phyloP scores from a whole-genome alignment of 2,329 filamentous ascomycete species.

The Exophiala sp. region DNA sequence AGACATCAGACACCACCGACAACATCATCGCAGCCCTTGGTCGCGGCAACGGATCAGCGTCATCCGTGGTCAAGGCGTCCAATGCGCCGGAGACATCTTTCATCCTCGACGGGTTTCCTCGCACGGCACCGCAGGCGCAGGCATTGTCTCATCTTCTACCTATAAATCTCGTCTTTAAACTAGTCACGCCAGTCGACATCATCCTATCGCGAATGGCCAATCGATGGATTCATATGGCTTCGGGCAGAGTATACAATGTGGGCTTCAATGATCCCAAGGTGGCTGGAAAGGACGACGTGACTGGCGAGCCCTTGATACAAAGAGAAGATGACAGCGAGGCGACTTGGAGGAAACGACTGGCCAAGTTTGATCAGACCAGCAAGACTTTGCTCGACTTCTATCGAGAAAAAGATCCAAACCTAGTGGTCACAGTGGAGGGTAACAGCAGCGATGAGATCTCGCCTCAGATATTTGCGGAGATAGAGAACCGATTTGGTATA shows the following conservation, averaged over 20 bases:
- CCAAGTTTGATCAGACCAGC: constrained; percentile 84
- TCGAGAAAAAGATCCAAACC: constrained; percentile 62
- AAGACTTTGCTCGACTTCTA: constrained; percentile 85
- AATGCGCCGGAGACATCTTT: constrained; percentile 80
- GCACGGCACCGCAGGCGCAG: constrained; percentile 74
- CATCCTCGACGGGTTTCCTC: constrained; percentile 92
- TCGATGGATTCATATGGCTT: constrained; percentile 89
- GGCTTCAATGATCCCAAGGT: constrained; percentile 84
- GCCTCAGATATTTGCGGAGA: constrained; percentile 79
- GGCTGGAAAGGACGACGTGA: constrained; percentile 79
- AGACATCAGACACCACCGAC: constrained; percentile 37
- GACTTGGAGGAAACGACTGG: constrained; percentile 75
- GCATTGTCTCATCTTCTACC: constrained; percentile 77
- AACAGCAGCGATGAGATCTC: constrained; percentile 92
- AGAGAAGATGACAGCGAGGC: constrained; percentile 82
- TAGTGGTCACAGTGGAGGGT: constrained; percentile 82
- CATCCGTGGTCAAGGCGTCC: constrained; percentile 34
- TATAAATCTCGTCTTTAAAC: constrained; percentile 89
- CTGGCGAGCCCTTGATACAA: constrained; percentile 79
- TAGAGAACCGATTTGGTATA: constrained; percentile 68
- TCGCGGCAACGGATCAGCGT: constrained; percentile 42
- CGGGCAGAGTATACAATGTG: constrained; percentile 91
- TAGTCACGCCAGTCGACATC: constrained; percentile 79
- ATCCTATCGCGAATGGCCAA: constrained; percentile 87
- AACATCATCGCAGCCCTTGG: constrained; percentile 34